These are phyloP conservation scores for Cyberlindnera xylosilytica DNA, from an alignment of 805 yeast genomes.

Conservation along the genomic window DNA sequence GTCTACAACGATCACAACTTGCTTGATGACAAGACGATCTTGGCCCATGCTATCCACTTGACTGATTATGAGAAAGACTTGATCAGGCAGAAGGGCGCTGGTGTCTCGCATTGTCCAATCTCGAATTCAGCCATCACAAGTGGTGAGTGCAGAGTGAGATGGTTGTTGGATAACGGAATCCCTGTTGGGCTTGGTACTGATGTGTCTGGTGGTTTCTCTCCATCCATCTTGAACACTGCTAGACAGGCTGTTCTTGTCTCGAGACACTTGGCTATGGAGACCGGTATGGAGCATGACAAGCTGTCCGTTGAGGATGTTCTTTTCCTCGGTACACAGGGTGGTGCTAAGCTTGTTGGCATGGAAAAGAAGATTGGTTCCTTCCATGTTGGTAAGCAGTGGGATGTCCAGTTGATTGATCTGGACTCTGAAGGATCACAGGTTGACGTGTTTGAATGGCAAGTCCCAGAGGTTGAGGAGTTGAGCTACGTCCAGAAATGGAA, in stretches of 20 bases:
- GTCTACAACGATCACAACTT: slow-evolving; percentile 69
- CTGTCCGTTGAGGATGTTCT: slow-evolving; percentile 68
- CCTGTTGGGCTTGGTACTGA: slow-evolving; percentile 84
- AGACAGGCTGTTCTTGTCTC: slow-evolving; percentile 72
- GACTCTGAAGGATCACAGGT: slow-evolving; percentile 51
- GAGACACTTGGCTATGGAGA: slow-evolving; percentile 62
- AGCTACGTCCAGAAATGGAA: slow-evolving; percentile 41
- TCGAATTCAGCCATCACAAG: slow-evolving; percentile 85
- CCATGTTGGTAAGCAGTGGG: slow-evolving; percentile 75
- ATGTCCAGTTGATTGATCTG: slow-evolving; percentile 74
- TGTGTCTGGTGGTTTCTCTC: slow-evolving; percentile 72
- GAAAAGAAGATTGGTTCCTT: slow-evolving; percentile 64
- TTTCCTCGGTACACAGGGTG: slow-evolving; percentile 84
- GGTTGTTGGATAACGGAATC: slow-evolving; percentile 59
- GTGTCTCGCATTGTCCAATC: slow-evolving; percentile 91
- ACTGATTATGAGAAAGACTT: slow-evolving; percentile 58
- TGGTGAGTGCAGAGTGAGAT: slow-evolving; percentile 83
- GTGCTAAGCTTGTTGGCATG: slow-evolving; percentile 72
- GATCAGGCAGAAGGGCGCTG: slow-evolving; percentile 53
- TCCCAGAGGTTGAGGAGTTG: slow-evolving; percentile 30
- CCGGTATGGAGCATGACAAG: slow-evolving; percentile 43
- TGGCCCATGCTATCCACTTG: slow-evolving; percentile 89
- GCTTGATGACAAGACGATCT: slow-evolving; percentile 61
- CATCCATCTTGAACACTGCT: slow-evolving; percentile 61
- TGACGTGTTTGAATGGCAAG: slow-evolving; percentile 76